Evolutionary conservation across 768 basidiomycete species (phyloP), one percentile per base, ranked within the genome.

Genomic region (Dendrothele bispora): DNA sequence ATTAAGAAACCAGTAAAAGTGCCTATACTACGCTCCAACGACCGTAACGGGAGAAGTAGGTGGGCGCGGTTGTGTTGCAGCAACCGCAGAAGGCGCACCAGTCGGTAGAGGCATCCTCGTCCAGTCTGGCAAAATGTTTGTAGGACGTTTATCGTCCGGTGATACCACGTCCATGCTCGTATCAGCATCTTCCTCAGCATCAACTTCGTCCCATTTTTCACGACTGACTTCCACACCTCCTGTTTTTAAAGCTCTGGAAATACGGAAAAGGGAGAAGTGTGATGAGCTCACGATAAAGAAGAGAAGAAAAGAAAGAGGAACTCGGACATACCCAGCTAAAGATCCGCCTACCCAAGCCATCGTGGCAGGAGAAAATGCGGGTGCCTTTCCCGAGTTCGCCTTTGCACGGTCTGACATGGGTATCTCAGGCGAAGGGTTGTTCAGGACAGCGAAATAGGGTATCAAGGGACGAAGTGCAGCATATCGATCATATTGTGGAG

Each of bases 281-380:
- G 55, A 52, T 1, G 8, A 32, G 29, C 51, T 44, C 17, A 47
- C 18, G 35, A 47, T 35, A 8, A 3, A 20, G 41, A n/a, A 24
- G 18, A 20, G 10, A 15, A 44, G 32, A 42, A 22, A 26, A 14
- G 12, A 17, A 40, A 39, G 21, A 32, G 26, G 34, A 40, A n/a
- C 22, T 10, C 28, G 28, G 26, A 75, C 84, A 53, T 65, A 93
- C 87, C 95, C 95, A 2, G 94, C 91, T 17, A 98, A 62, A 18
- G 91, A 93, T 0, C 92, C 95, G 4, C 95, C 95, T 10, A 99
- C 83, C 95, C 95, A 99, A 0, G 86, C 78, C 68, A 95, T 73
- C 27, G 83, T 74, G 1, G 84, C 82, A 1, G 93, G 88, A 3
- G 84, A 70, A 67, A 95, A 98, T 0, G 89, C 87, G 0, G 95